phyloP scores from a whole-genome alignment of 208 protist species.

The Lotmaria passim region DNA sequence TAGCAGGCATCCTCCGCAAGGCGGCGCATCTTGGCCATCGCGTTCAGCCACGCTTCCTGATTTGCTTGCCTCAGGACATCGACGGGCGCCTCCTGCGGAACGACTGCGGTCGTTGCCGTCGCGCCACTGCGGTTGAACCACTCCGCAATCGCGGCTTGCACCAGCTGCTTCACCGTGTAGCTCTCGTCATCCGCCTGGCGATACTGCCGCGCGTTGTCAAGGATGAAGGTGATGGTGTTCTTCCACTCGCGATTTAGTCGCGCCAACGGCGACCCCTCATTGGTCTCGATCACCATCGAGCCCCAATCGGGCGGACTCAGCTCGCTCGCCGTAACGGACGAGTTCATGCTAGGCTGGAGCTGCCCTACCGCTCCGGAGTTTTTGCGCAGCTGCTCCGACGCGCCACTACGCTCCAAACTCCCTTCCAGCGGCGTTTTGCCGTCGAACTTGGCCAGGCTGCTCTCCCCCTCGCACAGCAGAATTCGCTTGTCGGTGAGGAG shows the following conservation, averaged over 20 bases:
- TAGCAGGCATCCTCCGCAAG: constrained; percentile 30
- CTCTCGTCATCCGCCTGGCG: constrained; percentile 12
- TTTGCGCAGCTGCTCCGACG: not conserved
- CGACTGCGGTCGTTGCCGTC: not conserved
- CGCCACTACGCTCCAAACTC: not conserved
- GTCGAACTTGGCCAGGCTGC: not conserved
- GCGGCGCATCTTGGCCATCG: constrained; percentile 15
- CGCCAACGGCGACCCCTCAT: not conserved
- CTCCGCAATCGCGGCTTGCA: constrained; percentile 15
- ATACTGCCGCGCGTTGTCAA: constrained; percentile 30
- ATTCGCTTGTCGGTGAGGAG: constrained; percentile 25
- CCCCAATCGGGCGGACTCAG: constrained; percentile 21
- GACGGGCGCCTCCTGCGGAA: not conserved
- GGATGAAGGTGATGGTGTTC: constrained; percentile 19
- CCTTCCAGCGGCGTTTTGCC: not conserved
- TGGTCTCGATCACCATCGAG: constrained; percentile 7
- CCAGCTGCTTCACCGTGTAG: constrained; percentile 10
- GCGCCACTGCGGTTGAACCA: constrained; percentile 9
- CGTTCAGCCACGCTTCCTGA: constrained; percentile 14
- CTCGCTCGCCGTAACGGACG: constrained; percentile 28
- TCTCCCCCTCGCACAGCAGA: not conserved
- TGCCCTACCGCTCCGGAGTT: constrained; percentile 7
- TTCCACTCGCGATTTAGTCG: constrained; percentile 23
- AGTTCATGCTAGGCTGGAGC: constrained; percentile 13
- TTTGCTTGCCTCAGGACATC: not conserved